Conservation (phyloP, 1,284 basidiomycete genomes). For the Tilletia indica region DNA sequence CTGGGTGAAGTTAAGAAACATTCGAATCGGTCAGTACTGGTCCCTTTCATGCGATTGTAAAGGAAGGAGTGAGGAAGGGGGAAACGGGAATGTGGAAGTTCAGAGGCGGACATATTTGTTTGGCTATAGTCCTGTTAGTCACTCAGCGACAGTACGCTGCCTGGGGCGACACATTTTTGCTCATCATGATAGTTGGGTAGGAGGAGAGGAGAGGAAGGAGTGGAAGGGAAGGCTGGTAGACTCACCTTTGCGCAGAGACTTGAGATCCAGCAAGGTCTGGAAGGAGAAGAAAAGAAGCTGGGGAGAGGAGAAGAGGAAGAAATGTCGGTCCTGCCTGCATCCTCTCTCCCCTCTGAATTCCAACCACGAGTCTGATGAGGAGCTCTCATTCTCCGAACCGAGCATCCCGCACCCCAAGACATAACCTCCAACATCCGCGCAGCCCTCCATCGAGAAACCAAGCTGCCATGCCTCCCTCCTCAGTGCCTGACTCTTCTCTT, state of each 20-base stretch:
- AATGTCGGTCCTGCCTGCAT: slow-evolving; percentile 17
- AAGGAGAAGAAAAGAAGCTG: not conserved
- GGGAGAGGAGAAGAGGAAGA: not conserved
- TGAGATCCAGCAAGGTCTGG: not conserved
- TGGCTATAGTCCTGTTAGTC: slow-evolving; percentile 16
- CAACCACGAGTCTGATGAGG: not conserved
- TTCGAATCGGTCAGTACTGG: not conserved
- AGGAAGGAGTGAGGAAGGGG: not conserved
- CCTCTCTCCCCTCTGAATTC: not conserved
- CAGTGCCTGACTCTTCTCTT: not conserved
- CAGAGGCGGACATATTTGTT: slow-evolving; percentile 15
- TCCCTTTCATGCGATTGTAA: not conserved
- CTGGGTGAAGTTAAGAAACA: not conserved
- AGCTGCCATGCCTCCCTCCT: too few relatives aligned
- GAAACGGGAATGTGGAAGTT: not conserved
- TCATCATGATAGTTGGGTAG: slow-evolving; percentile 9
- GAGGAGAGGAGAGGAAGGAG: not conserved
- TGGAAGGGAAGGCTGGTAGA: not conserved
- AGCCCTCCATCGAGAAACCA: too few relatives aligned
- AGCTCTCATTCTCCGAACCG: too few relatives aligned
- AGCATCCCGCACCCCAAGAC: not conserved
- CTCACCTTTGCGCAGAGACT: not conserved
- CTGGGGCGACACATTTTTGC: slow-evolving; percentile 19
- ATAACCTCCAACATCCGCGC: too few relatives aligned
- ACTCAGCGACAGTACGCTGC: slow-evolving; percentile 16